phyloP scores from a whole-genome alignment of 2,329 filamentous ascomycete genomes.

The Myrmaecium sp. region DNA sequence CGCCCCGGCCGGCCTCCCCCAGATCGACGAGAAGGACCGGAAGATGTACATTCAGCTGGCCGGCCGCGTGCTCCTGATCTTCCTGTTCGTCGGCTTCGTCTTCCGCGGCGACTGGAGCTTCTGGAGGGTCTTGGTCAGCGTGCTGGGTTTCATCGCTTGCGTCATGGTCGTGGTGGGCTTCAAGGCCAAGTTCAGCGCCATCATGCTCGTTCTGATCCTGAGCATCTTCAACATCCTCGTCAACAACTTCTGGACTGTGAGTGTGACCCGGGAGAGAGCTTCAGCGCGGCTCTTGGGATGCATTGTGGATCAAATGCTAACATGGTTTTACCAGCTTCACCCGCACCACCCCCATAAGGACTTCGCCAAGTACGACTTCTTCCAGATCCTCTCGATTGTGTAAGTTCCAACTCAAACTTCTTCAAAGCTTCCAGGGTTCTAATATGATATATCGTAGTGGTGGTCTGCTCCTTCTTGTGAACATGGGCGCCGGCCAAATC shows the following conservation, averaged over 20 bases:
- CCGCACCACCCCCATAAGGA: slow-evolving; percentile 98
- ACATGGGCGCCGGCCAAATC: slow-evolving; percentile 95
- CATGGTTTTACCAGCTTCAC: slow-evolving; percentile 50
- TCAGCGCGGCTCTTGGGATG: neutral
- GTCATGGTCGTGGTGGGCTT: slow-evolving; percentile 98
- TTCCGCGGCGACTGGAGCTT: slow-evolving; percentile 88
- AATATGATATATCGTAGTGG: slow-evolving; percentile 34
- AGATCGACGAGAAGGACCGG: slow-evolving; percentile 95
- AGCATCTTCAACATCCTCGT: slow-evolving; percentile 94
- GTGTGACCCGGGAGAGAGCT: slow-evolving; percentile 17
- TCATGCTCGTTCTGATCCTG: slow-evolving; percentile 83
- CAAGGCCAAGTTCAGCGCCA: slow-evolving; percentile 98
- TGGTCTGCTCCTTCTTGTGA: slow-evolving; percentile 87
- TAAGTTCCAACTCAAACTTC: slow-evolving; percentile 25
- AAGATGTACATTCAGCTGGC: slow-evolving; percentile 99
- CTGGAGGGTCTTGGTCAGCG: slow-evolving; percentile 69
- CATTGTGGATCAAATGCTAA: slow-evolving; percentile 4
- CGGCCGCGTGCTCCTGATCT: slow-evolving; percentile 86
- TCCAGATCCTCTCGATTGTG: slow-evolving; percentile 98
- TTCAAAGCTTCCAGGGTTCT: neutral
- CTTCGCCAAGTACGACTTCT: slow-evolving; percentile 99
- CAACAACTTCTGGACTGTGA: slow-evolving; percentile 99
- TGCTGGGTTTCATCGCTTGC: slow-evolving; percentile 77
- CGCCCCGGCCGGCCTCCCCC: slow-evolving; percentile 82
- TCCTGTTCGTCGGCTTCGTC: slow-evolving; percentile 92